phyloP scores from a whole-genome alignment of 108 stramenopile genomes.

The Bacterosira constricta region DNA sequence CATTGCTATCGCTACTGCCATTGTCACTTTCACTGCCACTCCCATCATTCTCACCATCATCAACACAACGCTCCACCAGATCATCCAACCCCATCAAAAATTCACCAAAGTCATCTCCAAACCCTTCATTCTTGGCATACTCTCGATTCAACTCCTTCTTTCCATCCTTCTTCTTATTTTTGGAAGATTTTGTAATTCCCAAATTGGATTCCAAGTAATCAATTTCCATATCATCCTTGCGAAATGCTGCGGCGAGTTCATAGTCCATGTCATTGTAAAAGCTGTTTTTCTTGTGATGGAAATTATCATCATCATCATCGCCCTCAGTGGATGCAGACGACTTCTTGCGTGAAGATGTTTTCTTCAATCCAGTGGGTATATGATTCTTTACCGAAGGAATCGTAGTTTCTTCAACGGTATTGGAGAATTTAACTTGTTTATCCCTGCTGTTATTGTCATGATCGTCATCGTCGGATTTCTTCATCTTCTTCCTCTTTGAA shows the following conservation, averaged over 20 bases:
- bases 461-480: neutral
- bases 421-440: slow-evolving; percentile 37
- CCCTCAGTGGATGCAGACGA: neutral
- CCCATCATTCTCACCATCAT: slow-evolving; percentile 16
- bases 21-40: slow-evolving; percentile 19
- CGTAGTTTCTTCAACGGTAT: slow-evolving; percentile 17
- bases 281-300: neutral
- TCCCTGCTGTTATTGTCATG: neutral
- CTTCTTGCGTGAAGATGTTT: slow-evolving; percentile 11
- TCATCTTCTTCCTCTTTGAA: slow-evolving; percentile 4
- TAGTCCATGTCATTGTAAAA: slow-evolving; percentile 57
- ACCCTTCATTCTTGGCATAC: slow-evolving; percentile 81
- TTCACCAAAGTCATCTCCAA: slow-evolving; percentile 84
- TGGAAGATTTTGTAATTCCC: slow-evolving; percentile 42
- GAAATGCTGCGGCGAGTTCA: slow-evolving; percentile 66
- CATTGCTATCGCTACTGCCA: neutral
- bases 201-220: slow-evolving; percentile 74
- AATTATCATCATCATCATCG: neutral
- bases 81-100: slow-evolving; percentile 75
- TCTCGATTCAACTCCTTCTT: slow-evolving; percentile 62
- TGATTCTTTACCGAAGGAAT: slow-evolving; percentile 16
- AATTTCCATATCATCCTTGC: slow-evolving; percentile 83
- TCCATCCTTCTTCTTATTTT: slow-evolving; percentile 35
- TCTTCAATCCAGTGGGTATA: slow-evolving; percentile 9
- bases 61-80: slow-evolving; percentile 60